These are phyloP conservation scores for Nicotiana noctiflora DNA, from an alignment of 257 asterid species.

Conservation along the genomic window DNA sequence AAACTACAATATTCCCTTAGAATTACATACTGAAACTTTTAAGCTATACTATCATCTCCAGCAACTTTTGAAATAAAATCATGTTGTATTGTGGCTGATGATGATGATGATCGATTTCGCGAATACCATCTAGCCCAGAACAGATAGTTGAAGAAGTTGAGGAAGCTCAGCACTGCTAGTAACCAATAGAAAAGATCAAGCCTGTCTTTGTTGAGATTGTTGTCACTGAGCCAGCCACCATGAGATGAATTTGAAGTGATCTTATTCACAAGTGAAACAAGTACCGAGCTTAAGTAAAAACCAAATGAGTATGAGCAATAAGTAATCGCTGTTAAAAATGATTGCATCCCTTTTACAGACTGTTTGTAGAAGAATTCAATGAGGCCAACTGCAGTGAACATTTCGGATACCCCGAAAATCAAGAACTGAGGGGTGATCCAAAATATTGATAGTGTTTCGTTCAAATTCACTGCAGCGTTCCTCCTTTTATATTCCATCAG, in stretches of 20 bases:
- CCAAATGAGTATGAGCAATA: slow-evolving; percentile 92
- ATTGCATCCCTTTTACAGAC: slow-evolving; percentile 51
- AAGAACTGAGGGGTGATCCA: slow-evolving; percentile 89
- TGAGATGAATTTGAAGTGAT: slow-evolving; percentile 28
- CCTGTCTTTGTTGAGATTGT: slow-evolving; percentile 63
- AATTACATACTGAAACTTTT: background rate
- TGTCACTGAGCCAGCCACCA: slow-evolving; percentile 67
- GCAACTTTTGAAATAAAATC: slow-evolving; percentile 24
- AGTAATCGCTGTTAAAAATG: slow-evolving; percentile 69
- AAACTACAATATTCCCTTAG: background rate
- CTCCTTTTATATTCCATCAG: slow-evolving; percentile 59
- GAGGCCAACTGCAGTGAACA: slow-evolving; percentile 89
- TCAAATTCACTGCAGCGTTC: slow-evolving; percentile 11
- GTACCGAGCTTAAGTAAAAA: slow-evolving; percentile 65
- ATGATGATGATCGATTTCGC: slow-evolving; percentile 14
- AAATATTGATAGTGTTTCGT: slow-evolving; percentile 35
- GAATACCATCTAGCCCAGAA: slow-evolving; percentile 73
- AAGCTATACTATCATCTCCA: slow-evolving; percentile 28
- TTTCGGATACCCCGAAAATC: slow-evolving; percentile 79
- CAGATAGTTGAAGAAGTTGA: slow-evolving; percentile 68
- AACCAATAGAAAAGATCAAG: slow-evolving; percentile 78
- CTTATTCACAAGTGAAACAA: slow-evolving; percentile 71
- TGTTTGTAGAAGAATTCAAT: slow-evolving; percentile 89
- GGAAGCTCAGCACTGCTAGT: slow-evolving; percentile 53
- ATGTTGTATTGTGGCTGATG: background rate